Evolutionary conservation across 2,329 filamentous ascomycete species (phyloP), one percentile per base, ranked within the genome.

Genomic region (Tolypocladium inflatum): DNA sequence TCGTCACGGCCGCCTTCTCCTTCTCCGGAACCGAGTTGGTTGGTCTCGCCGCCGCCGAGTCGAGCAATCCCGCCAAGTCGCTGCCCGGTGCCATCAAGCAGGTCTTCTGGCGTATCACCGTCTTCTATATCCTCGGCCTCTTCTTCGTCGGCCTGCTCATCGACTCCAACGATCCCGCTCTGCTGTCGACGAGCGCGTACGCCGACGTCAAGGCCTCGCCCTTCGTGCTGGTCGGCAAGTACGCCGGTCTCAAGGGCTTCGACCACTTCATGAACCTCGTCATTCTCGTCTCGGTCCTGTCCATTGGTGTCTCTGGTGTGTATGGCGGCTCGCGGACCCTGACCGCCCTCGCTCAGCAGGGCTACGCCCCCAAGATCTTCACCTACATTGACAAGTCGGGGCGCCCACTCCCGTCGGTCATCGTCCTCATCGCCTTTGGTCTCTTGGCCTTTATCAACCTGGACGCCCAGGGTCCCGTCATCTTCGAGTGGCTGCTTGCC

Each of bases 1-100:
- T 88, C 66, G 84, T 87, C 58, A 87, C 82, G 2, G 85, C 85
- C n/a, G 84, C 85, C 35, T 88, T 88, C 64, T 74, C 85, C 58
- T 88, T 87, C 67, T 79, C 82, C 17, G 85, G 85, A 17, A 87
- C 84, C 1, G 85, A 88, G 67, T 74, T 86, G 8, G 84, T 87
- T 55, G 86, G 85, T 67, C 79, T 89, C 21, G 84, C 84, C 7
- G 85, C 85, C 15, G 85, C 85, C 43, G 86, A 89, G 71, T 82
- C 85, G 0, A 73, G 70, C 19, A 86, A 88, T 66, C 86, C 86
- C 2, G 78, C 82, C 62, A 85, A 88, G 68, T 83, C 85, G 1
- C 79, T 93, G 1, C 89, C 89, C 1, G 86, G 83, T 33, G 89
- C 89, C 11, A 83, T 90, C 68, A 91, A 90, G 75, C 89, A 91